Conservation (phyloP, 352 stramenopile species). For the Globisporangium okanoganense region DNA sequence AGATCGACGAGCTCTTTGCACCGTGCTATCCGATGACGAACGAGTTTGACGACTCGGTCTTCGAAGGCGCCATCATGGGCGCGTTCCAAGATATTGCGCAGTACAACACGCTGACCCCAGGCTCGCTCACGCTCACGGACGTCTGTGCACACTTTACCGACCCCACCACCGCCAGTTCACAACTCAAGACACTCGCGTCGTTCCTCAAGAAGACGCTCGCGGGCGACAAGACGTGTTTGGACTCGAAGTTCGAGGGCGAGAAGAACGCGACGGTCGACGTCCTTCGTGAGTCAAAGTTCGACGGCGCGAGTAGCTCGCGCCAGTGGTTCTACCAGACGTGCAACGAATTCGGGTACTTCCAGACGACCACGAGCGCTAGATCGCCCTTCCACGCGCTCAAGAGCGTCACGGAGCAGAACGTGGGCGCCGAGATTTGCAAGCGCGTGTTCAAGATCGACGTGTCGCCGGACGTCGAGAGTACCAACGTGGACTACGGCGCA, state of each 20-base stretch:
- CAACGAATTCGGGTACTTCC: constrained; percentile 89
- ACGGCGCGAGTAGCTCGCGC: constrained; percentile 60
- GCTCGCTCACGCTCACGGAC: constrained; percentile 46
- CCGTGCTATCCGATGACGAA: constrained; percentile 74
- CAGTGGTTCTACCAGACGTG: constrained; percentile 89
- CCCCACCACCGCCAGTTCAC: constrained; percentile 8
- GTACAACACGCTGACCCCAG: constrained; percentile 60
- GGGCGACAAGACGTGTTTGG: constrained; percentile 41
- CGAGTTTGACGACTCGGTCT: constrained; percentile 79
- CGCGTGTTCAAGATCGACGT: constrained; percentile 72
- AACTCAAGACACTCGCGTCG: constrained; percentile 40
- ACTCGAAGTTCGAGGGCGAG: constrained; percentile 77
- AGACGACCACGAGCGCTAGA: constrained; percentile 53
- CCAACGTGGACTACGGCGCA: constrained; percentile 76
- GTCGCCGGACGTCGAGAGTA: constrained; percentile 47
- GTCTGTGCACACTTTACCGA: constrained; percentile 63
- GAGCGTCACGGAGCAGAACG: constrained; percentile 67
- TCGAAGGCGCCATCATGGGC: constrained; percentile 70
- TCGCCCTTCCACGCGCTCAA: constrained; percentile 69
- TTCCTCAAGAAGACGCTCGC: constrained; percentile 59
- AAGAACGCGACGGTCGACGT: constrained; percentile 64
- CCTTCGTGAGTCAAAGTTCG: constrained; percentile 53
- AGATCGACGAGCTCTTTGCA: constrained; percentile 46
- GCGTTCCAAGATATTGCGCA: constrained; percentile 77
- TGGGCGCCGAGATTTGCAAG: constrained; percentile 75